Evolutionary conservation across 2,329 filamentous ascomycete species (phyloP), one percentile per base, ranked within the genome.

Genomic region (Balansia obtecta): DNA sequence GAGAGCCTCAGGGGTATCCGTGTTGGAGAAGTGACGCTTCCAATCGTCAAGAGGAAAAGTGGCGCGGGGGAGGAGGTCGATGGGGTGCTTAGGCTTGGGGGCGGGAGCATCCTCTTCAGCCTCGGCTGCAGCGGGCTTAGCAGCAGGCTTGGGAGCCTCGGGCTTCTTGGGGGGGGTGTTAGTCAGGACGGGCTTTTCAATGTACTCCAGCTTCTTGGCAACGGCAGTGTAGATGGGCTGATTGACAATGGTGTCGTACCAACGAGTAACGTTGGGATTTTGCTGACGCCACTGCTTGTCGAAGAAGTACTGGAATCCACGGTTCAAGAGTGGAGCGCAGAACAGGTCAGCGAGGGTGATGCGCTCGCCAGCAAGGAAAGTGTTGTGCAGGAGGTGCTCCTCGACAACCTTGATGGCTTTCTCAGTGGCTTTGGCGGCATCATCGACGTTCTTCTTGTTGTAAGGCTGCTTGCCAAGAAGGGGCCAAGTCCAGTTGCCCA

Each of bases 11-110:
- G 83, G 76, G 61, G 87, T 90, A 57, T 96, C 88, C 69, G 85
- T 80, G 83, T 98, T 98, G 65, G 93, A 98, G 83, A 95, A 98
- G 71, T 88, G 84, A 67, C 93, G 89, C 86, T 98, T 98, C 87
- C 85, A 95, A 75, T 98, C 93, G 67, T 98, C 93, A 52, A 98
- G 80, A 61, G 85, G 77, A 66, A 95, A 80, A 52, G 84, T 82
- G 55, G 93, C 75, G 68, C 83, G 85, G 64, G 83, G 82, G 50
- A 97, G 86, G 59, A 80, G 70, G 71, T 95, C 91, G 58, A 95
- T 79, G 61, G 93, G 90, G 79, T 98, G 93, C 86, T 97, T 98
- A 68, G 90, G 73, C 84, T 96, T 97, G 65, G 88, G 87, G 56
- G 82, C 69, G 53, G 74, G 73, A 56, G 64, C 63, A 46, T 66